Percentiles rank a stretch among this genome's conserved stretches.
Evolutionary conservation across 208 protist species (phyloP).

Genomic region (Angomonas deanei): DNA sequence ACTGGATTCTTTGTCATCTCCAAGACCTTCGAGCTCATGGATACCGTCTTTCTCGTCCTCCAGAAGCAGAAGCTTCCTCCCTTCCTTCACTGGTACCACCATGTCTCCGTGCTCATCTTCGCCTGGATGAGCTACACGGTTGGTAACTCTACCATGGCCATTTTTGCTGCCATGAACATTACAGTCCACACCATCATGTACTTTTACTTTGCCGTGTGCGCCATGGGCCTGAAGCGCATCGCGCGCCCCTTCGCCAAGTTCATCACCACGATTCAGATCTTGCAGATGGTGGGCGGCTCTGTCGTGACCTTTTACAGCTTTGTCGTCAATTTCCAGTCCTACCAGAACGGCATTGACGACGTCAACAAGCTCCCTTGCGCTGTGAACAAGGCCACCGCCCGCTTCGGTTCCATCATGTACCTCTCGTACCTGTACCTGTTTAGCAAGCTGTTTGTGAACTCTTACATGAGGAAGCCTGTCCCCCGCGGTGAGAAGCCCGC

Average conservation of each 20-base stretch:
- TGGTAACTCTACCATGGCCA: constrained; percentile 42
- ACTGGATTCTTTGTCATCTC: constrained; percentile 69
- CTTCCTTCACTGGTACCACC: constrained; percentile 93
- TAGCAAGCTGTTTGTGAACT: constrained; percentile 80
- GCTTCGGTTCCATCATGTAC: constrained; percentile 65
- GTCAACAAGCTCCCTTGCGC: constrained; percentile 5
- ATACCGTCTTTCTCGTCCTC: constrained; percentile 77
- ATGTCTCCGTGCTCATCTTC: constrained; percentile 89
- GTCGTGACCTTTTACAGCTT: constrained; percentile 24
- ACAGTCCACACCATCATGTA: constrained; percentile 95
- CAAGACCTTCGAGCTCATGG: constrained; percentile 83
- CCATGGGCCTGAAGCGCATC: constrained; percentile 48
- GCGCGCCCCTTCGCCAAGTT: constrained; percentile 68
- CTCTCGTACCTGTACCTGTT: constrained; percentile 90
- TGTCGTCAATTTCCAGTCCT: neutral
- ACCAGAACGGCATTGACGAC: neutral
- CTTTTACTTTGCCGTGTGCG: constrained; percentile 87
- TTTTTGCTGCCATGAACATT: constrained; percentile 92
- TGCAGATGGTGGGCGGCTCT: constrained; percentile 87
- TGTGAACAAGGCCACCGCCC: neutral
- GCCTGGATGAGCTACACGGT: constrained; percentile 75
- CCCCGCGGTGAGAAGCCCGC: neutral
- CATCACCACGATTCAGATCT: constrained; percentile 84
- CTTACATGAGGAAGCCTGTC: constrained; percentile 44
- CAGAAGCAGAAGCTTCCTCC: constrained; percentile 74